A percentile compares a stretch with the other conserved stretches of the same genome.
phyloP scores from a whole-genome alignment of 148 eudicot genomes.

The Diospyros lotus region DNA sequence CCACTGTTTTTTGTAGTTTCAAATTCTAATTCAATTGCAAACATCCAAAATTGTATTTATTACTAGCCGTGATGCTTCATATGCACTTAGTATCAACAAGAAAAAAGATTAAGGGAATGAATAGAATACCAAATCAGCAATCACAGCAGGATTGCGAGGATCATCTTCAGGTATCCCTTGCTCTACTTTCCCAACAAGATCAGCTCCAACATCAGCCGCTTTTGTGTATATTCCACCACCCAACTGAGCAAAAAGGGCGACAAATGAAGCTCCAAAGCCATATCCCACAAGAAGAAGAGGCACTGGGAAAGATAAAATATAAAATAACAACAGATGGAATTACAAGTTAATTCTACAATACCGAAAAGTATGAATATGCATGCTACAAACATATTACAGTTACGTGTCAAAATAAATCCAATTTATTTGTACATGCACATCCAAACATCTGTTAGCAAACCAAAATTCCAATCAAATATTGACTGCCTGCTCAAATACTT shows the following conservation, averaged over 20 bases:
- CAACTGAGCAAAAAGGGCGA: constrained; percentile 98
- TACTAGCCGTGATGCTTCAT: background rate
- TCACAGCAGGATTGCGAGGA: constrained; percentile 99
- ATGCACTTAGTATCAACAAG: background rate
- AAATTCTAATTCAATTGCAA: background rate
- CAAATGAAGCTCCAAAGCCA: constrained; percentile 99
- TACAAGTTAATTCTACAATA: background rate
- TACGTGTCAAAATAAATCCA: background rate
- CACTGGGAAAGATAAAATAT: constrained; percentile 42
- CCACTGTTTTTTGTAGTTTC: background rate
- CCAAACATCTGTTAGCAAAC: background rate
- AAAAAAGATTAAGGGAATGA: constrained; percentile 8
- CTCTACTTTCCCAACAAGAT: constrained; percentile 98
- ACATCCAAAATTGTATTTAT: background rate
- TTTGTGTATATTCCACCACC: constrained; percentile 99
- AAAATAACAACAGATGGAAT: constrained; percentile 6
- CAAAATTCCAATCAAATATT: background rate
- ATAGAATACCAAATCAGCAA: constrained; percentile 87
- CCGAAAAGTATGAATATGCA: background rate
- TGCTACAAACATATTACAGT: background rate
- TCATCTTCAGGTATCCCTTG: constrained; percentile 99
- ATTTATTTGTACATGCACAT: background rate
- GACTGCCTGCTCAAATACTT: background rate
- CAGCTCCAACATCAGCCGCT: constrained; percentile 99
- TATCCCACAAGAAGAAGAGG: constrained; percentile 99